Base-by-base conservation (phyloP, 2,329 filamentous ascomycete genomes). In the Pseudocercospora vitis region DNA sequence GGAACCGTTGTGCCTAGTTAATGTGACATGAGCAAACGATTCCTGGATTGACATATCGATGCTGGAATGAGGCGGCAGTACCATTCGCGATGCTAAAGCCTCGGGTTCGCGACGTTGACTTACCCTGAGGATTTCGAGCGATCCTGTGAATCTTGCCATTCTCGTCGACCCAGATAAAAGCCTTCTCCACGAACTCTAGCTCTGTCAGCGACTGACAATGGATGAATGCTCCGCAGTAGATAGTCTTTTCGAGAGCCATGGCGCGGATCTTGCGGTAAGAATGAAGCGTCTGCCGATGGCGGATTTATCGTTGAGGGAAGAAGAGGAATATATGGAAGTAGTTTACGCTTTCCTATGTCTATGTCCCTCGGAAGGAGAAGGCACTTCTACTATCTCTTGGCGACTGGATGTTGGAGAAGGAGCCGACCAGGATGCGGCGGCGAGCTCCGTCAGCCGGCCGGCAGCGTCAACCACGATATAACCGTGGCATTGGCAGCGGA, bases 161-260 rank as follows among this genome's bases (percentile, higher is more conserved):
- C 57, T 73, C 81, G 63, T 77, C 75, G 9, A 80, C 83, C 56
- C 70, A 79, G 62, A 79, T 75, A 39, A 72, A 74, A 21, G 72
- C 75, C 56, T 74, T 67, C 31, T 73, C 68, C 26, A 71, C 72
- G 55, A 78, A 76, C 31, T 81, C 78, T n/a, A 82, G 70, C 35
- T 74, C 70, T 9, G 70, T 71, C 48, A 75, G 69, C 18, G 67
- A 76, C 63, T 67, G 74, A 65, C 68, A 81, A 65, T 87, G 81
- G 9, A 86, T 78, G 63, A 87, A 87, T 0, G 81, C 77, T 9
- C 85, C 85, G 16, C 78, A 58, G 63, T 83, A 88, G 40, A 87
- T 59, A 3, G 68, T 69, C 51, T 65, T 69, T 18, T 64, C 55
- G 4, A 65, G 52, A 9, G 59, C 42, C 56, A 59, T 63, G 9